Conservation (phyloP, 306 rosid species). For the Luffa acutangula region DNA sequence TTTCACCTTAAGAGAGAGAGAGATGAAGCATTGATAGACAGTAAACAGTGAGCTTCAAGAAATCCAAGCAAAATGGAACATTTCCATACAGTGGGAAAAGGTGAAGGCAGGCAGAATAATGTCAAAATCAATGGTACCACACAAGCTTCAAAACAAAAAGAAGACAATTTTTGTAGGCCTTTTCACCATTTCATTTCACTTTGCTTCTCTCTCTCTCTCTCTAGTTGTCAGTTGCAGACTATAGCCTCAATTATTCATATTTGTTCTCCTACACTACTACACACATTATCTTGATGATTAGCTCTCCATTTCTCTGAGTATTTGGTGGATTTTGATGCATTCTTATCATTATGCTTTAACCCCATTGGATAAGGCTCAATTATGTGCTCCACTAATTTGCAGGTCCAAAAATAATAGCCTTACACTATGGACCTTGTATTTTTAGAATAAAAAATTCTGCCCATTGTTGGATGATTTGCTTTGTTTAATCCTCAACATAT, state of each 20-base stretch:
- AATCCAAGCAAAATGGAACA: conserved; percentile 9
- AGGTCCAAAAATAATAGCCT: background rate
- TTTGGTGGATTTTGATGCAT: background rate
- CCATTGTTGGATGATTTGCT: background rate
- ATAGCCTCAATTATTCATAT: background rate
- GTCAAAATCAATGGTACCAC: conserved; percentile 4
- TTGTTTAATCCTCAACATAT: background rate
- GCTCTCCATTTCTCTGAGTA: background rate
- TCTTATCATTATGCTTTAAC: background rate
- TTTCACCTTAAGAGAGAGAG: background rate
- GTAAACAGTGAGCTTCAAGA: background rate
- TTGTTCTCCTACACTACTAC: background rate
- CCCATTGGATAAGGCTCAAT: background rate
- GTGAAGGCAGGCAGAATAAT: conserved; percentile 10
- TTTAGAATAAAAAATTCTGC: background rate
- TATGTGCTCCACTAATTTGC: background rate
- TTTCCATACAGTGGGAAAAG: background rate
- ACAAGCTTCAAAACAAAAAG: background rate
- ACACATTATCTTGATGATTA: background rate
- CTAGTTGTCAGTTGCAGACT: background rate
- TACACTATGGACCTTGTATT: background rate
- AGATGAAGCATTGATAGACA: background rate
- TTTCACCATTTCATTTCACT: background rate
- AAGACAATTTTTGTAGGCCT: background rate
- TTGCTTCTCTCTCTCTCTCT: background rate